phyloP scores from a whole-genome alignment of 2,329 filamentous ascomycete species.

The Zymoseptoria passerinii region DNA sequence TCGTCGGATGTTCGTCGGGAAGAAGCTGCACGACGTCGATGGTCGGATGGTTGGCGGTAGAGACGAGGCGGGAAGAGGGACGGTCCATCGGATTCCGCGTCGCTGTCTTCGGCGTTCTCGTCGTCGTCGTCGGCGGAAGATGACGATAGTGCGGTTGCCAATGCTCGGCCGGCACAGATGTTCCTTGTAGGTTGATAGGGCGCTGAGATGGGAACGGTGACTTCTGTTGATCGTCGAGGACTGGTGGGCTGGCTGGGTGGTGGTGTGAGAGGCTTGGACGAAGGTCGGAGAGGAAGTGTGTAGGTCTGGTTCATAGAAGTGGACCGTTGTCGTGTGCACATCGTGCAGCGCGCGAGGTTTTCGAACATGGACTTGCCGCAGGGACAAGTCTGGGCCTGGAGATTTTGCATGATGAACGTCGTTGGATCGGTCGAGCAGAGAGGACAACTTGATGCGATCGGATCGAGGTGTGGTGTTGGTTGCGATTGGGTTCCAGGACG shows the following conservation, averaged over 20 bases:
- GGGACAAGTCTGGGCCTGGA: not conserved
- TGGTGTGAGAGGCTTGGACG: not conserved
- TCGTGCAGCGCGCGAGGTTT: not conserved
- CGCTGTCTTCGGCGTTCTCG: not conserved
- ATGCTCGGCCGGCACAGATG: not conserved
- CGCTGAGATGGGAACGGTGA: not conserved
- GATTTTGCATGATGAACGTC: not conserved
- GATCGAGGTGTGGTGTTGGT: not conserved
- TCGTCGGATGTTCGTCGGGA: not conserved
- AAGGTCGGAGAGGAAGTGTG: not conserved
- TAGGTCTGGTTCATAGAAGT: not conserved
- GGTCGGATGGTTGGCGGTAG: not conserved
- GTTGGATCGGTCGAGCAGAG: not conserved
- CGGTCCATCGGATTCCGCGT: not conserved
- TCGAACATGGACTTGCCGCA: not conserved
- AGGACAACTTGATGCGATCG: not conserved
- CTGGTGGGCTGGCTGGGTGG: not conserved
- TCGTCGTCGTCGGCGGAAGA: not conserved
- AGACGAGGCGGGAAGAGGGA: not conserved
- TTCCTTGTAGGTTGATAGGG: not conserved
- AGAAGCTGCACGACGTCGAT: not conserved
- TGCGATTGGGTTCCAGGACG: not conserved
- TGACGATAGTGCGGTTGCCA: not conserved
- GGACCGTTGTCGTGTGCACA: not conserved
- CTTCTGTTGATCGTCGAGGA: not conserved